Evolutionary conservation across 2,329 filamentous ascomycete genomes (phyloP).

Genomic region (Tricladium varicosporioides): DNA sequence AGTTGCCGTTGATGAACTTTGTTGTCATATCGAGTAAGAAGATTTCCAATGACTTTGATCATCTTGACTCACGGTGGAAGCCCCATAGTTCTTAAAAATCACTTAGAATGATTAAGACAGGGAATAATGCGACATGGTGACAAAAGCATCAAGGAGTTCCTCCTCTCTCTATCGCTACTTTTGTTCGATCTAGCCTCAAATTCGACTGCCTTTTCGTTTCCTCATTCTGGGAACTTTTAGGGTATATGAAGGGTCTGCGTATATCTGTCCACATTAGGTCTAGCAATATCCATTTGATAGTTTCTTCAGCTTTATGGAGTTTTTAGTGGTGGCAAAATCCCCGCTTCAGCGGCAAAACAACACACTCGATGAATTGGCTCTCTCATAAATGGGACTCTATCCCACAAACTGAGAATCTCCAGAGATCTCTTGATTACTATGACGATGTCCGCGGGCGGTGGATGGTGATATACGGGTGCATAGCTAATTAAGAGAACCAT

Average conservation of each 20-base stretch:
- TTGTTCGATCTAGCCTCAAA: too few species aligned
- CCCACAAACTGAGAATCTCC: constrained; percentile 4
- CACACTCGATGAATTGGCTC: constrained; percentile 3
- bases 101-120: too few species aligned
- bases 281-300: not conserved
- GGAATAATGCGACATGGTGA: too few species aligned
- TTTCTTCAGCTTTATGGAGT: not conserved
- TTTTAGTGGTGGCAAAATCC: not conserved
- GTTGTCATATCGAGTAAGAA: not conserved
- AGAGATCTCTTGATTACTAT: not conserved
- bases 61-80: too few species aligned
- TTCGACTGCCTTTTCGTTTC: too few species aligned
- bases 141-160: too few species aligned
- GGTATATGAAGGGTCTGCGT: too few species aligned
- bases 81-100: too few species aligned
- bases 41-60: too few species aligned
- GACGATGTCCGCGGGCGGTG: not conserved
- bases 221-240: too few species aligned
- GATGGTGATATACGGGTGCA: not conserved
- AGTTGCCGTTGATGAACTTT: not conserved
- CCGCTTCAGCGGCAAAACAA: not conserved
- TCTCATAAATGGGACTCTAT: constrained; percentile 5
- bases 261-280: too few species aligned
- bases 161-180: too few species aligned
- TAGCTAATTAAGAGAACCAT: not conserved